Base-by-base conservation (phyloP, 345 rosid species). In the Cardamine resedifolia region DNA sequence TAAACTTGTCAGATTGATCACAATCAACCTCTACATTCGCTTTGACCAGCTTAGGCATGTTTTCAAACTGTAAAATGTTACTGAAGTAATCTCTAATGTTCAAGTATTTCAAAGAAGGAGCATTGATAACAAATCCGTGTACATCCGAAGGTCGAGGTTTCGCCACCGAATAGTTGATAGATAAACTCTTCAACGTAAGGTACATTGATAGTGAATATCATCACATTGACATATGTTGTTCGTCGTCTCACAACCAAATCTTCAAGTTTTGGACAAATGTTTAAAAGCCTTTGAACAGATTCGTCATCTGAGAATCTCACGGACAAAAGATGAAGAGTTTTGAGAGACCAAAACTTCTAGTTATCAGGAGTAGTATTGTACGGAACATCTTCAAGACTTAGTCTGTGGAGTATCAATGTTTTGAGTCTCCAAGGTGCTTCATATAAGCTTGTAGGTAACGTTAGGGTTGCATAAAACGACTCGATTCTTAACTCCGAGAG, bases 231-330 rank as follows among this genome's bases (percentile, higher is more conserved):
- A 33, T 33, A 31, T 10, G 26, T 4, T 9, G 26, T 4, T n/a
- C n/a, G n/a, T 5, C 63, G 63, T 58, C 27, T 19, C 23, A 33
- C 26, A 34, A 58, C 63, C 63, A 58, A 58, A 33, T 33, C 63
- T 58, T 58, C 63, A 58, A 58, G 44, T 18, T 18, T 10, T 18
- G 63, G 63, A 34, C n/a, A 58, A 6, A 0, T 1, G n/a, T 3
- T 2, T 58, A 58, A 33, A 20, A 58, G 63, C 43, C 15, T 58
- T n/a, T 19, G 24, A 18, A 58, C 63, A 31, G 63, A n/a, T n/a
- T n/a, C n/a, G n/a, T n/a, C n/a, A n/a, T n/a, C n/a, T n/a, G n/a
- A n/a, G n/a, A n/a, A n/a, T n/a, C n/a, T n/a, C n/a, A n/a, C n/a
- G n/a, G n/a, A n/a, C n/a, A n/a, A n/a, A 58, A 58, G 63, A 10